A percentile compares a stretch with the other conserved stretches of the same genome.
phyloP scores from a whole-genome alignment of 2,329 filamentous ascomycete genomes.

The Cadophora gregata region DNA sequence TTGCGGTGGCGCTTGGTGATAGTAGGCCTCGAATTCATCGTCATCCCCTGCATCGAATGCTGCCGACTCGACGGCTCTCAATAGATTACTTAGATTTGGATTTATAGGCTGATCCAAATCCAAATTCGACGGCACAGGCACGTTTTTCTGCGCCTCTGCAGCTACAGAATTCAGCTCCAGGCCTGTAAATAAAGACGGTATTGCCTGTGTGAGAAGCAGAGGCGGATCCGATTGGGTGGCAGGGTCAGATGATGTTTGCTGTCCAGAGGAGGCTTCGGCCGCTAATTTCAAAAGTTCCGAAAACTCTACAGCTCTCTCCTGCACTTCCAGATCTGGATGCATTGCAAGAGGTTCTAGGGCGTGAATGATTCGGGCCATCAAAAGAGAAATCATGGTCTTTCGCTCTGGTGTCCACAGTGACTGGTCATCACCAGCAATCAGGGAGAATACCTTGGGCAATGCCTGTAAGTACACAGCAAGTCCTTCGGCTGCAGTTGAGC shows the following conservation, averaged over 20 bases:
- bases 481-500: slow-evolving; percentile 63
- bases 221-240: slow-evolving; percentile 70
- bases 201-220: slow-evolving; percentile 84
- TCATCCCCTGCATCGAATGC: slow-evolving; percentile 58
- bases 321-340: slow-evolving; percentile 90
- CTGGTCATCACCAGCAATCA: slow-evolving; percentile 69
- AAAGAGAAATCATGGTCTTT: slow-evolving; percentile 75
- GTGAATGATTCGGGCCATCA: slow-evolving; percentile 82
- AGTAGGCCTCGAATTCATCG: slow-evolving; percentile 72
- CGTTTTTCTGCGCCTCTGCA: slow-evolving; percentile 79
- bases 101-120: slow-evolving; percentile 87
- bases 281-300: slow-evolving; percentile 87
- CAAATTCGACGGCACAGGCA: slow-evolving; percentile 77
- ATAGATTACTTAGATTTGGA: slow-evolving; percentile 68
- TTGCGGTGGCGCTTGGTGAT: slow-evolving; percentile 61
- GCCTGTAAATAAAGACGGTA: slow-evolving; percentile 85
- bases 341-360: slow-evolving; percentile 79
- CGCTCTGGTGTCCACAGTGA: slow-evolving; percentile 74
- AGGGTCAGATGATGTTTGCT: slow-evolving; percentile 60
- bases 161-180: slow-evolving; percentile 94
- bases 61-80: slow-evolving; percentile 61
- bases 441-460: slow-evolving; percentile 82
- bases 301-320: slow-evolving; percentile 93
- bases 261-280: slow-evolving; percentile 76
- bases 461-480: slow-evolving; percentile 85